Base-by-base conservation (phyloP, 176 grass and related monocot genomes). In the Musa schizocarpa region DNA sequence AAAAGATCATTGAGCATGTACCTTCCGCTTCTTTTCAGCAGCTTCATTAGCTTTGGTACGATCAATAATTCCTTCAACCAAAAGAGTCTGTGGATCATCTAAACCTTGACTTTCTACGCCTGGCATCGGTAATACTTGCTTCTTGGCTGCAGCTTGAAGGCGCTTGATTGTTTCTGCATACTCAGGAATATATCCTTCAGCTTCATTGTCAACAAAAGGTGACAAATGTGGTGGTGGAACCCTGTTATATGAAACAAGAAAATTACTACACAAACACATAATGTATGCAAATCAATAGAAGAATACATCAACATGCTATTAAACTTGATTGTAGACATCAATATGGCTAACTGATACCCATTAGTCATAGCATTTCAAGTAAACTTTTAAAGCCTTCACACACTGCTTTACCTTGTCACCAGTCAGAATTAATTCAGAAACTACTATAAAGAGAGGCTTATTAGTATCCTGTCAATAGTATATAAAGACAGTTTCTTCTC, bases 181-280 rank as follows among this genome's bases (percentile, higher is more conserved):
- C 68, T 99, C 95, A 68, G 90, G 95, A 76, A 99, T 70, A 72
- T 99, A 94, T 58, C 95, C 90, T 82, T 99, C 95, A n/a, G 87
- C 84, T 48, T 92, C 88, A 63, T 99, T 88, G 82, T 99, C 95
- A 68, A 99, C 88, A 84, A 99, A 99, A 74, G 95, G 95, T 73
- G 95, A 99, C 74, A 94, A 76, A 92, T 99, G 95, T 63, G 95
- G 90, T 67, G 95, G 95, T 71, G 95, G 90, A 63, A 92, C 84
- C 79, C 95, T 99, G 78, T 43, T 5, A 80, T 78, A 88, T 52
- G 69, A 65, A 10, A 85, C 11, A 71, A 67, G 13, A 49, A 64
- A 29, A 13, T 43, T 43, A 43, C 34, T 43, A 6, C 4, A 52
- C 8, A 63, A 12, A 23, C 17, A 10, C 55, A 27, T 55, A 16